Percentiles rank a stretch among this genome's conserved stretches.
Conservation (phyloP, 495 filamentous ascomycete species). For the Niebla homalea region DNA sequence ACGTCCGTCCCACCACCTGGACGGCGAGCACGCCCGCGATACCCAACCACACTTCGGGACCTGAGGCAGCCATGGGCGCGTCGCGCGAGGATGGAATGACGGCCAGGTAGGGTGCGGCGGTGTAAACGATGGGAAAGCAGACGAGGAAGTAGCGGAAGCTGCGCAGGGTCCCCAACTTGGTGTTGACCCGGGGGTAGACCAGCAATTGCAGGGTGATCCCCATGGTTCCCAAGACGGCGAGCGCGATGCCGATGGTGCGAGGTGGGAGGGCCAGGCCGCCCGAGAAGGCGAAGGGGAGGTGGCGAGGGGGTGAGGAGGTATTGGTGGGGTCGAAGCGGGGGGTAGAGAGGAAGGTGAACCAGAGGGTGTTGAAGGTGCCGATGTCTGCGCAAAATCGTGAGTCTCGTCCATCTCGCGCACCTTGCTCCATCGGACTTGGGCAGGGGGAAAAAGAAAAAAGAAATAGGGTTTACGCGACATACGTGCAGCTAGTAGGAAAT, state of each 20-base stretch:
- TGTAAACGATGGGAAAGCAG: slow-evolving; percentile 64
- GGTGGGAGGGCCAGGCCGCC: slow-evolving; percentile 70
- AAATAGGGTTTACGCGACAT: too few relatives aligned
- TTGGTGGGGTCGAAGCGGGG: slow-evolving; percentile 49
- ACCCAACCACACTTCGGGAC: slow-evolving; percentile 50
- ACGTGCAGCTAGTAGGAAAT: slow-evolving; percentile 56
- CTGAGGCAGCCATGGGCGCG: slow-evolving; percentile 51
- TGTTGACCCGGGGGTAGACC: slow-evolving; percentile 57
- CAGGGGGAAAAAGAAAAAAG: too few relatives aligned
- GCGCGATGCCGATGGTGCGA: slow-evolving; percentile 59
- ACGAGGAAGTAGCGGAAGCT: slow-evolving; percentile 56
- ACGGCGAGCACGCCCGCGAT: slow-evolving; percentile 56
- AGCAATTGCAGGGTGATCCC: slow-evolving; percentile 67
- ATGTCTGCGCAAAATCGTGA: slow-evolving; percentile 28
- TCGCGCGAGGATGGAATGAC: slow-evolving; percentile 48
- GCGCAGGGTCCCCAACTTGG: slow-evolving; percentile 51
- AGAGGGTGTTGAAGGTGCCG: slow-evolving; percentile 72
- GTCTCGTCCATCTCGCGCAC: too few relatives aligned
- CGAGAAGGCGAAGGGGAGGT: slow-evolving; percentile 58
- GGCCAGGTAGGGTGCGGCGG: slow-evolving; percentile 57
- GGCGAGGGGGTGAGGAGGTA: slow-evolving; percentile 25
- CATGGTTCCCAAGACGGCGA: slow-evolving; percentile 63
- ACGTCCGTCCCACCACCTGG: slow-evolving; percentile 68
- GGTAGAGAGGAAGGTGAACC: slow-evolving; percentile 74
- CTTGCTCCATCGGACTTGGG: too few relatives aligned